Evolutionary conservation across 176 grass and related monocot genomes (phyloP).

Genomic region (Ensete ventricosum): DNA sequence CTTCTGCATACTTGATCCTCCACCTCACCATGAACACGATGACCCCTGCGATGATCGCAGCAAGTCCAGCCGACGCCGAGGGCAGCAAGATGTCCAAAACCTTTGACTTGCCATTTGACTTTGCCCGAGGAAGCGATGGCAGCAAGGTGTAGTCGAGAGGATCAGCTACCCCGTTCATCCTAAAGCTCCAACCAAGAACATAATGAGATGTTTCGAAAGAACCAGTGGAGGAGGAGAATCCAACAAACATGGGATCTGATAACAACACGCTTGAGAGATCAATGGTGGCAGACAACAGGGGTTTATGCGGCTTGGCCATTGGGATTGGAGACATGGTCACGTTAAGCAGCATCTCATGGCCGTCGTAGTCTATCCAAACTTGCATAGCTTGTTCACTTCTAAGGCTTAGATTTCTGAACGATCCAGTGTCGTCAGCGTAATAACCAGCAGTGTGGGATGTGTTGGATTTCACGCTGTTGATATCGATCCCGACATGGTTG

Average conservation of each 20-base stretch:
- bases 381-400: neutral
- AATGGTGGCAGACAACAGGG: neutral
- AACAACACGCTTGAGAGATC: neutral
- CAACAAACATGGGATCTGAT: conserved; percentile 14
- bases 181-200: conserved; percentile 8
- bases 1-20: no score
- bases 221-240: conserved; percentile 20
- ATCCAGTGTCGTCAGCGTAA: conserved; percentile 2
- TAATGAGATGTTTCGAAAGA: neutral
- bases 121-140: no score
- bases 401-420: conserved; percentile 12
- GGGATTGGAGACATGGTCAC: neutral
- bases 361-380: neutral
- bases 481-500: conserved; percentile 27
- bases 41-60: no score
- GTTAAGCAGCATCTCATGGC: neutral
- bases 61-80: no score
- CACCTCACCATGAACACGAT: no score
- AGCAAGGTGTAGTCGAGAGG: neutral
- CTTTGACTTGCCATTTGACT: no score
- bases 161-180: neutral
- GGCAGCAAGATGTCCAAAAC: no score
- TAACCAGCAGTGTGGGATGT: neutral
- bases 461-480: neutral
- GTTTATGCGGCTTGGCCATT: neutral